phyloP scores from a whole-genome alignment of 1,284 basidiomycete genomes.

The Erythrobasidium hasegawianum region DNA sequence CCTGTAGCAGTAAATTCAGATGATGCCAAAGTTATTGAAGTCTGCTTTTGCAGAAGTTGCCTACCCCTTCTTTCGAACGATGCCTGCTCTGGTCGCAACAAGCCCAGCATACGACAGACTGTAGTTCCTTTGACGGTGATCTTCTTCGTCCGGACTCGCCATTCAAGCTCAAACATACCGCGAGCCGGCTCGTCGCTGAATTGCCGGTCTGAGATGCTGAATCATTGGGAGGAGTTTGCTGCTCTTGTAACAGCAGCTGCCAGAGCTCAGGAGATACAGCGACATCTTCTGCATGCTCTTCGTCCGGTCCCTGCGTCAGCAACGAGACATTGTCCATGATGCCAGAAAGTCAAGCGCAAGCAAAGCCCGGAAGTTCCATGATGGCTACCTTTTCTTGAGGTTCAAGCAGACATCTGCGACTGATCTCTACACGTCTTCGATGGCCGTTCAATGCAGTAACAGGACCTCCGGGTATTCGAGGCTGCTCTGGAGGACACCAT shows the following conservation, averaged over 20 bases:
- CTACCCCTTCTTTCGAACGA: slow-evolving; percentile 3
- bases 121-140: background rate
- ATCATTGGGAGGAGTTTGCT: slow-evolving; percentile 1
- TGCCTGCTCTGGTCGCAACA: slow-evolving; percentile 3
- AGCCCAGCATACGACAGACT: slow-evolving; percentile 28
- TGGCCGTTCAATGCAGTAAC: too few species aligned
- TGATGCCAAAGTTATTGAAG: background rate
- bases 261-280: slow-evolving; percentile 24
- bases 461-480: too few species aligned
- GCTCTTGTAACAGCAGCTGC: slow-evolving; percentile 1
- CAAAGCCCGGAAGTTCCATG: too few species aligned
- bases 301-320: too few species aligned
- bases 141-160: background rate
- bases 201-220: background rate
- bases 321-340: too few species aligned
- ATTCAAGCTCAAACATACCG: slow-evolving; percentile 6
- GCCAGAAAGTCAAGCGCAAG: too few species aligned
- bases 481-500: too few species aligned
- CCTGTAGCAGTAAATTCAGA: background rate
- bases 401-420: too few species aligned
- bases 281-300: slow-evolving; percentile 8
- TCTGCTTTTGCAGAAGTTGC: background rate
- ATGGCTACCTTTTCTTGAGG: too few species aligned
- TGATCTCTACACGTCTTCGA: too few species aligned
- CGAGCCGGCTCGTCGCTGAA: background rate